Percentiles rank a stretch among this genome's conserved stretches.
Conservation (phyloP, 2,329 filamentous ascomycete genomes). For the Chaetomiaceae sp. region DNA sequence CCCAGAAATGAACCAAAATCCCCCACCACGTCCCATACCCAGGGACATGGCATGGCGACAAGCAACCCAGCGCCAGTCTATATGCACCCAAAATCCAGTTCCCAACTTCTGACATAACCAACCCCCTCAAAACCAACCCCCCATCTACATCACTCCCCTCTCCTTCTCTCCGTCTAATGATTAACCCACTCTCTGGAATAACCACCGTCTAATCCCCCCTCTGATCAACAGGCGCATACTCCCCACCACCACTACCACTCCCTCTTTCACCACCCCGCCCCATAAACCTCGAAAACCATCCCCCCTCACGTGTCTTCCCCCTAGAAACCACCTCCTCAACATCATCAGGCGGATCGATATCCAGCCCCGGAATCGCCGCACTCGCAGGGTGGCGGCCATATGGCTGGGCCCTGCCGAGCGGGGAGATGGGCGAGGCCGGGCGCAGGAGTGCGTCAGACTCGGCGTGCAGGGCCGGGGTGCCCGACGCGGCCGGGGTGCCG, state of each 20-base stretch:
- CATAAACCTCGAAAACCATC: slow-evolving; percentile 44
- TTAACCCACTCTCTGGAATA: background rate
- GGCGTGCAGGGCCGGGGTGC: slow-evolving; percentile 67
- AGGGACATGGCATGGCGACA: too few relatives aligned
- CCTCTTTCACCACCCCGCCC: slow-evolving; percentile 33
- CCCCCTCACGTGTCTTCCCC: slow-evolving; percentile 39
- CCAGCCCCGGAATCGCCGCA: slow-evolving; percentile 70
- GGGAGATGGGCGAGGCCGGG: slow-evolving; percentile 72
- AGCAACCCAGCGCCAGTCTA: slow-evolving; percentile 24
- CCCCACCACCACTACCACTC: slow-evolving; percentile 32
- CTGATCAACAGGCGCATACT: slow-evolving; percentile 40
- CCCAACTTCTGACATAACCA: too few relatives aligned
- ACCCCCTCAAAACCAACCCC: too few relatives aligned
- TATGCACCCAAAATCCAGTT: slow-evolving; percentile 1
- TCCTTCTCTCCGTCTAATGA: background rate
- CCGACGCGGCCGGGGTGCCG: slow-evolving; percentile 68
- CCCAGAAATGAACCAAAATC: background rate
- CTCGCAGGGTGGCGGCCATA: slow-evolving; percentile 44
- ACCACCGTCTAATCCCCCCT: slow-evolving; percentile 32
- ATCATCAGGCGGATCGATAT: slow-evolving; percentile 72
- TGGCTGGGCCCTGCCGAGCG: slow-evolving; percentile 44
- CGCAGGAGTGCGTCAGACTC: slow-evolving; percentile 81
- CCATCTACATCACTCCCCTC: too few relatives aligned
- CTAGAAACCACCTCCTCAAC: slow-evolving; percentile 34
- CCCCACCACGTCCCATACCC: too few relatives aligned